Conservation (phyloP, 305 asterid genomes). For the Fraxinus greggii region DNA sequence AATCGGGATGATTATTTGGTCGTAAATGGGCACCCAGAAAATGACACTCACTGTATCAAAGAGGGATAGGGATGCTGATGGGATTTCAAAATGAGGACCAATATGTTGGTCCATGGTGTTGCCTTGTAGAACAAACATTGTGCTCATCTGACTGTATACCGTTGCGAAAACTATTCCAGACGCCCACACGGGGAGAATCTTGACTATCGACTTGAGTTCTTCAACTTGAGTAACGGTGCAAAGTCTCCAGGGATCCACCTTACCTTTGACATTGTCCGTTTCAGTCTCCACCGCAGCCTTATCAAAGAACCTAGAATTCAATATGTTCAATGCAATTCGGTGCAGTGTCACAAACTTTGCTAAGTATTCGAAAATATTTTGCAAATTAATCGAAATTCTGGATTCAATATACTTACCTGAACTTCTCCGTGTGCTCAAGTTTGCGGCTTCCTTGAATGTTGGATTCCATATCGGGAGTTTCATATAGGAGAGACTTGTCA, state of each 20-base stretch:
- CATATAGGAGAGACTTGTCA: constrained; percentile 26
- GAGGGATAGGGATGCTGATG: constrained; percentile 38
- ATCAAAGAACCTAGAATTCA: constrained; percentile 37
- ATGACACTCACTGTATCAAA: constrained; percentile 38
- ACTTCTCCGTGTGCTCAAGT: constrained; percentile 30
- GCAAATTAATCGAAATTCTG: no score
- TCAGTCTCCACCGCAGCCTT: constrained; percentile 42
- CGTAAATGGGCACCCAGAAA: constrained; percentile 37
- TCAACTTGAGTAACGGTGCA: constrained; percentile 50
- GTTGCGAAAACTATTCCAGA: constrained; percentile 34
- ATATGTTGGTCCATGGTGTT: constrained; percentile 36
- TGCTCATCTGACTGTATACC: constrained; percentile 41
- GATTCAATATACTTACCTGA: constrained; percentile 21
- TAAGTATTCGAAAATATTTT: not conserved
- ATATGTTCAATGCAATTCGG: not conserved
- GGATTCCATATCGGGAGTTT: constrained; percentile 35
- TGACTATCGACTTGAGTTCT: constrained; percentile 35
- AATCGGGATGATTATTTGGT: constrained; percentile 26
- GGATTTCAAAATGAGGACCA: constrained; percentile 35
- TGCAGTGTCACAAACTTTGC: not conserved
- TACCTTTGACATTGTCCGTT: constrained; percentile 22
- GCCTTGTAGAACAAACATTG: constrained; percentile 48
- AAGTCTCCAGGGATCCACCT: constrained; percentile 33
- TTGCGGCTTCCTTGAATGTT: constrained; percentile 31
- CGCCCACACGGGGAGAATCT: constrained; percentile 37